Percentiles rank a stretch among this genome's conserved stretches.
phyloP scores from a whole-genome alignment of 495 filamentous ascomycete genomes.

The Xylaria curta region DNA sequence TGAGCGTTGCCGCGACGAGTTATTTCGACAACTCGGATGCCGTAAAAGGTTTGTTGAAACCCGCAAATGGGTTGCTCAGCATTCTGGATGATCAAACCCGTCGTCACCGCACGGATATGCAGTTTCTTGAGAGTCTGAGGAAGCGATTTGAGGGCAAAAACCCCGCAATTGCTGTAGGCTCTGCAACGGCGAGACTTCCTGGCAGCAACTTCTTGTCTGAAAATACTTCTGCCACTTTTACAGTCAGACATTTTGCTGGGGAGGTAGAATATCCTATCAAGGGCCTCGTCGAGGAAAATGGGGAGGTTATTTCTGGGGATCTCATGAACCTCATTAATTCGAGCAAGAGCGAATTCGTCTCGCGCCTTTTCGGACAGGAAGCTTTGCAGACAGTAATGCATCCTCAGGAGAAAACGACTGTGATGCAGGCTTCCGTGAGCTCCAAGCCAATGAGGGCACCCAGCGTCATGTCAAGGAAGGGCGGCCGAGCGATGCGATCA shows the following conservation, averaged over 20 bases:
- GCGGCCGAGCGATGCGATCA: conserved; percentile 38
- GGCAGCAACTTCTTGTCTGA: conserved; percentile 84
- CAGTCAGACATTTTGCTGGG: conserved; percentile 92
- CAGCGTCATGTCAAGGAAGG: conserved; percentile 83
- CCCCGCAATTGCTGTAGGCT: conserved; percentile 79
- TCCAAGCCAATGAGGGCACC: conserved; percentile 91
- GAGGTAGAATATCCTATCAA: conserved; percentile 93
- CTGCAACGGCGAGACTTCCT: conserved; percentile 68
- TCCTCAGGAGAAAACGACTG: conserved; percentile 85
- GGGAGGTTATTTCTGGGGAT: conserved; percentile 93
- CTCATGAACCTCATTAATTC: conserved; percentile 92
- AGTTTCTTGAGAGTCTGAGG: conserved; percentile 85
- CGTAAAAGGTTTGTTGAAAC: conserved; percentile 86
- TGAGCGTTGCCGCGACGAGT: conserved; percentile 84
- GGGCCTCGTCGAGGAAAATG: conserved; percentile 90
- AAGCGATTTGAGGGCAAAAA: conserved; percentile 96
- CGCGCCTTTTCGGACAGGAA: conserved; percentile 90
- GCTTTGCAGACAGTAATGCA: conserved; percentile 88
- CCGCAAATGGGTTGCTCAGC: conserved; percentile 88
- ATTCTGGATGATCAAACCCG: conserved; percentile 95
- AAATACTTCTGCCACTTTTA: conserved; percentile 78
- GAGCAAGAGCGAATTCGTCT: conserved; percentile 85
- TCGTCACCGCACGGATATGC: conserved; percentile 83
- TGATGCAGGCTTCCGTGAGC: conserved; percentile 96
- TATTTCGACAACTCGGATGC: conserved; percentile 98